Evolutionary conservation across 371 early-diverging fungal genomes (phyloP).

Genomic region (Mucor irregularis): DNA sequence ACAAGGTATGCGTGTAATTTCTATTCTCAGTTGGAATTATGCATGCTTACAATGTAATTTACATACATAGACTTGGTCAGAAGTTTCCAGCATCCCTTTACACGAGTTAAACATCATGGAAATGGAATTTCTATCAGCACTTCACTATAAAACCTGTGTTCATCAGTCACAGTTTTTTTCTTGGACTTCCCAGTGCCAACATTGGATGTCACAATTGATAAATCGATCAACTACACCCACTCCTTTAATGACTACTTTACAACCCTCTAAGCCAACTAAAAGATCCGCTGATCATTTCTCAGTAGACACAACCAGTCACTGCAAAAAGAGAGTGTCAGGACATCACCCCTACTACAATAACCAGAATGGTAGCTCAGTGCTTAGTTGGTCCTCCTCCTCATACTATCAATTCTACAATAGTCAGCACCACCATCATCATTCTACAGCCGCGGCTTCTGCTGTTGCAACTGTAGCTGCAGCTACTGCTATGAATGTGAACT

Average conservation of each 20-base stretch:
- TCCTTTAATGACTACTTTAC: neutral
- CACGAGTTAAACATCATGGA: slow-evolving; percentile 71
- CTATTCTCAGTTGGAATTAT: neutral
- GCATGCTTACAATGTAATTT: neutral
- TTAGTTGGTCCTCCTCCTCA: slow-evolving; percentile 5
- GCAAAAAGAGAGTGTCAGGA: neutral
- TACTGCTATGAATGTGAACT: slow-evolving; percentile 26
- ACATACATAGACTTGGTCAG: slow-evolving; percentile 62
- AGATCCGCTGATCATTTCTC: neutral
- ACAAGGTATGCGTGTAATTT: slow-evolving; percentile 32
- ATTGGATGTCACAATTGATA: slow-evolving; percentile 25
- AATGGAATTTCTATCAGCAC: slow-evolving; percentile 62
- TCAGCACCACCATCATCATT: neutral
- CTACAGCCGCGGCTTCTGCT: slow-evolving; percentile 4
- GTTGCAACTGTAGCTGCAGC: slow-evolving; percentile 22
- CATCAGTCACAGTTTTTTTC: slow-evolving; percentile 30
- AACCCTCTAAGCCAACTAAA: neutral
- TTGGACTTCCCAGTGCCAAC: slow-evolving; percentile 33
- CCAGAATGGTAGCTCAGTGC: neutral
- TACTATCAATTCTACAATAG: neutral
- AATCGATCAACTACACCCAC: too few species aligned
- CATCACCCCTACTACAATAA: neutral
- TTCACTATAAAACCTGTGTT: slow-evolving; percentile 47
- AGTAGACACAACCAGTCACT: too few species aligned
- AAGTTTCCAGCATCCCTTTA: slow-evolving; percentile 61